phyloP scores from a whole-genome alignment of 2,329 filamentous ascomycete species.

The Pyrenophora graminea region DNA sequence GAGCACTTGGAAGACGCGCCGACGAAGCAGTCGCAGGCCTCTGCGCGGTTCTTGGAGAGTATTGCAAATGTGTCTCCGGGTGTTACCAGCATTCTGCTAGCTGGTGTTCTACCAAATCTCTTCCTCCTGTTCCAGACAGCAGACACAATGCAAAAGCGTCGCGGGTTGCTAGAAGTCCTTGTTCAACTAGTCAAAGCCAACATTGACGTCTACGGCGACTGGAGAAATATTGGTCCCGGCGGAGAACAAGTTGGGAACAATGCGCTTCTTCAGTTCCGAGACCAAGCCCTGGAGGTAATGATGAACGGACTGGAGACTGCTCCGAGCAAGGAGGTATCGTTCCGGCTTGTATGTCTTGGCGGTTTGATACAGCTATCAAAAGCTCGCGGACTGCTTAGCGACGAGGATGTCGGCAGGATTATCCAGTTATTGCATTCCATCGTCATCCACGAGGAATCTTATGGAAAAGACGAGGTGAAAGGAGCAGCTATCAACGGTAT shows the following conservation, averaged over 20 bases:
- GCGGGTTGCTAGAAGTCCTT: constrained; percentile 65
- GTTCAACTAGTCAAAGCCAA: constrained; percentile 63
- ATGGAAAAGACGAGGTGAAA: constrained; percentile 61
- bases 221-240: constrained; percentile 52
- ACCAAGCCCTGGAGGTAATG: constrained; percentile 50
- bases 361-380: constrained; percentile 51
- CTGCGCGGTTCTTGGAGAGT: constrained; percentile 63
- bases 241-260: constrained; percentile 40
- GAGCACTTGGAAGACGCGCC: constrained; percentile 70
- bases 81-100: constrained; percentile 60
- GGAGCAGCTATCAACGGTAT: constrained; percentile 63
- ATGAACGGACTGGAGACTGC: constrained; percentile 50
- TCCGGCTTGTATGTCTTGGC: constrained; percentile 52
- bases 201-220: constrained; percentile 60
- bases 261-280: constrained; percentile 47
- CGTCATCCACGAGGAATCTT: constrained; percentile 62
- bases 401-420: constrained; percentile 52
- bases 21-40: constrained; percentile 68
- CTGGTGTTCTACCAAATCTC: constrained; percentile 61
- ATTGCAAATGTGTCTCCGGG: constrained; percentile 60
- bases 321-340: constrained; percentile 55
- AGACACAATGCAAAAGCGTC: constrained; percentile 64
- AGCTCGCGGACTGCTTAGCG: constrained; percentile 47
- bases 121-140: constrained; percentile 65
- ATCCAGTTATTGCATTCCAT: constrained; percentile 66